These are phyloP conservation scores for Meyerozyma smithsonii DNA, from an alignment of 1,139 yeast genomes.

Conservation along the genomic window DNA sequence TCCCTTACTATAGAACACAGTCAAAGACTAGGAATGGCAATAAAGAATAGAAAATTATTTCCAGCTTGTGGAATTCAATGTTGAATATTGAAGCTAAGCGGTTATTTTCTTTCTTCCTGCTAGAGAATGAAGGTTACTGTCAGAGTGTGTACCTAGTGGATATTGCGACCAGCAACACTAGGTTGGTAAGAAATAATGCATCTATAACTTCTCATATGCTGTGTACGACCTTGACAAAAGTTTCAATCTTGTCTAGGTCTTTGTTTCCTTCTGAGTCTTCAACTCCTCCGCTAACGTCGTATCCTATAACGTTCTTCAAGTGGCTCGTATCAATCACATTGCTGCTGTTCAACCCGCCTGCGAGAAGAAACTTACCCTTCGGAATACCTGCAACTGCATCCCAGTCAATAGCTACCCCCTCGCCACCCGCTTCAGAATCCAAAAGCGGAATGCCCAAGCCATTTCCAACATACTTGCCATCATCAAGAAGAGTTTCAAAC, in stretches of 20 bases:
- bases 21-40: too few relatives aligned
- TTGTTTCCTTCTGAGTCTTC: slow-evolving; percentile 67
- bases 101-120: too few relatives aligned
- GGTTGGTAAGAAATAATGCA: too few relatives aligned
- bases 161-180: too few relatives aligned
- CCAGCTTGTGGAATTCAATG: too few relatives aligned
- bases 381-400: slow-evolving; percentile 19
- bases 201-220: background rate
- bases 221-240: slow-evolving; percentile 51
- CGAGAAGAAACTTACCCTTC: slow-evolving; percentile 57
- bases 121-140: too few relatives aligned
- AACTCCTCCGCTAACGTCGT: slow-evolving; percentile 94
- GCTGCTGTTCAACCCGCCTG: slow-evolving; percentile 82
- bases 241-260: slow-evolving; percentile 55
- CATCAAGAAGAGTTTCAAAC: slow-evolving; percentile 11
- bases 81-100: too few relatives aligned
- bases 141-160: too few relatives aligned
- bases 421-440: slow-evolving; percentile 91
- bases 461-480: slow-evolving; percentile 15
- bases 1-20: too few relatives aligned
- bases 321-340: slow-evolving; percentile 55
- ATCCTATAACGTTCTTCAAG: slow-evolving; percentile 63
- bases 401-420: slow-evolving; percentile 81
- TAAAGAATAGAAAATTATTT: too few relatives aligned
- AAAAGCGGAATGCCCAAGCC: slow-evolving; percentile 55